Conservation (phyloP, 192 early-diverging fungal species). For the Dissophora ornata region DNA sequence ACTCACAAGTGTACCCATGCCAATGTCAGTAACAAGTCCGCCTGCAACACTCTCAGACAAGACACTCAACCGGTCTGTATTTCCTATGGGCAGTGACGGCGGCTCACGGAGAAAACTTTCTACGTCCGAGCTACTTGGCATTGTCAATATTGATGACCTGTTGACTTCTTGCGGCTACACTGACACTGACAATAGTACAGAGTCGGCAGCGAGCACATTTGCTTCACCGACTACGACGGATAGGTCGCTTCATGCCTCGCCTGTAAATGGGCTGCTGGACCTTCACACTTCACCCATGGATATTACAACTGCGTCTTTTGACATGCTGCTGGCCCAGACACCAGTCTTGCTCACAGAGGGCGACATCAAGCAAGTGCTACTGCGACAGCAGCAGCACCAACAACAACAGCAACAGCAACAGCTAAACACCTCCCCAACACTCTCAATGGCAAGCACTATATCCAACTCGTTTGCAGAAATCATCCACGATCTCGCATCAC, state of each 20-base stretch:
- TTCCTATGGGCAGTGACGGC: not conserved
- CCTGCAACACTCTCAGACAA: constrained; percentile 7
- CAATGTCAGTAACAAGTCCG: constrained; percentile 25
- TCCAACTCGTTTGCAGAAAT: constrained; percentile 13
- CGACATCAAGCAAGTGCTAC: constrained; percentile 14
- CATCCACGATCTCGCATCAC: constrained; percentile 15
- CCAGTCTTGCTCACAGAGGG: constrained; percentile 18
- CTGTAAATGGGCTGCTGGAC: not conserved
- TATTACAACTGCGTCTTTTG: constrained; percentile 19
- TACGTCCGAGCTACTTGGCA: constrained; percentile 32
- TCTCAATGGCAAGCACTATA: constrained; percentile 8
- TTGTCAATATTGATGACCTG: constrained; percentile 34
- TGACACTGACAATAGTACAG: not conserved
- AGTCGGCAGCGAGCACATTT: not conserved
- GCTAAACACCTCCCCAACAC: constrained; percentile 5
- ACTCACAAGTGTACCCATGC: constrained; percentile 16
- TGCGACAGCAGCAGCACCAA: constrained; percentile 16
- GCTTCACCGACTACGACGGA: constrained; percentile 20
- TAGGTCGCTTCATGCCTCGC: constrained; percentile 14
- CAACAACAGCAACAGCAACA: constrained; percentile 7
- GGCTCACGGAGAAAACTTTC: constrained; percentile 12
- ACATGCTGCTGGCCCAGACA: constrained; percentile 28
- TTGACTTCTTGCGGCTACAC: constrained; percentile 37
- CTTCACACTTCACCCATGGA: not conserved
- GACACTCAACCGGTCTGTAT: not conserved